Evolutionary conservation across 2,329 filamentous ascomycete species (phyloP).

Genomic region (Talaromyces rugulosus): DNA sequence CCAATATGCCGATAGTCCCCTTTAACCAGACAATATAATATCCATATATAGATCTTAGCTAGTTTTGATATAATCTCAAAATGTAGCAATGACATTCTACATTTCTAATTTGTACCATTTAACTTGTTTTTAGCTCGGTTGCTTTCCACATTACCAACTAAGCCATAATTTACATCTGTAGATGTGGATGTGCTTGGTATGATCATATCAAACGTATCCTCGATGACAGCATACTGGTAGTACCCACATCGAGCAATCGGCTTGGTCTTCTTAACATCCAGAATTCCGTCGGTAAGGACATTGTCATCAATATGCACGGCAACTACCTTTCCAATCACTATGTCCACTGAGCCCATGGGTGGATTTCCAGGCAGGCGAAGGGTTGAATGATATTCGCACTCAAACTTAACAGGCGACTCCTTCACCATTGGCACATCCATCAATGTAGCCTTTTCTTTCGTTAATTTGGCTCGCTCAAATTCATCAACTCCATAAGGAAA

Average conservation of each 20-base stretch:
- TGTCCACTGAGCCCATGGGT: conserved; percentile 55
- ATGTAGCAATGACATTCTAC: neutral
- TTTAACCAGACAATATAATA: neutral
- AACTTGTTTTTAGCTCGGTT: neutral
- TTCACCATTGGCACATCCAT: conserved; percentile 50
- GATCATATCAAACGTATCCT: conserved; percentile 56
- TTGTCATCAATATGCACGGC: conserved; percentile 55
- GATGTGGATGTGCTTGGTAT: conserved; percentile 7
- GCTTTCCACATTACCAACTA: neutral
- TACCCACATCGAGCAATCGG: conserved; percentile 61
- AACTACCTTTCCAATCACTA: conserved; percentile 55
- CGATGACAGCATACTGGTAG: conserved; percentile 55
- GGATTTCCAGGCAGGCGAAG: conserved; percentile 53
- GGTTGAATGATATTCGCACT: conserved; percentile 55
- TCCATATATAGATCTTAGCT: neutral
- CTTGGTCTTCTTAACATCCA: conserved; percentile 55
- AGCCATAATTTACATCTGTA: neutral
- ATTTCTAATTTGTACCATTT: neutral
- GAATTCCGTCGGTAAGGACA: conserved; percentile 51
- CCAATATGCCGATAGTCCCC: neutral
- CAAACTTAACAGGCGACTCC: conserved; percentile 54
- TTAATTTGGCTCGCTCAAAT: conserved; percentile 48
- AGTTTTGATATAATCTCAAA: neutral
- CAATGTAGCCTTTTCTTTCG: conserved; percentile 42
- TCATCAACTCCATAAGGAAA: conserved; percentile 49